Conservation (phyloP, 1,284 basidiomycete species). For the Stygiomarasmius scandens region DNA sequence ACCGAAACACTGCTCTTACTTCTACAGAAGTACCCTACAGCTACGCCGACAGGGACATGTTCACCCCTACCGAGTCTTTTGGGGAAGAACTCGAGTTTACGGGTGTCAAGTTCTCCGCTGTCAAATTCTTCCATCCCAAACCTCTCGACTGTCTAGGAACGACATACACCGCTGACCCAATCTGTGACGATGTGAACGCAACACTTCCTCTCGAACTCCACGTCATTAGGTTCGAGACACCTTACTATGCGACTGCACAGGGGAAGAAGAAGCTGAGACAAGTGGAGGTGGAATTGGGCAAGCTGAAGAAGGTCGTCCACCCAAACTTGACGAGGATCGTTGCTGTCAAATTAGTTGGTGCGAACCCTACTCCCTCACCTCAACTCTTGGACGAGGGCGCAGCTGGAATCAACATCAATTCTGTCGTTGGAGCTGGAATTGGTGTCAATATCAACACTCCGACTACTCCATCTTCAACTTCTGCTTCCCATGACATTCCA, state of each 20-base stretch:
- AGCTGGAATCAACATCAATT: too few species aligned
- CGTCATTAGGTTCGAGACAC: conserved; percentile 62
- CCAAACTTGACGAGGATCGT: conserved; percentile 63
- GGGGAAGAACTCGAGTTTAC: conserved; percentile 55
- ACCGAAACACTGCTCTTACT: too few species aligned
- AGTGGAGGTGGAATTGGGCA: conserved; percentile 64
- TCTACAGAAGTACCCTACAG: too few species aligned
- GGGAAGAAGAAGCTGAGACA: conserved; percentile 70
- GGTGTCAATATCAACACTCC: background rate
- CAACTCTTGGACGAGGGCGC: too few species aligned
- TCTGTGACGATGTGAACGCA: conserved; percentile 61
- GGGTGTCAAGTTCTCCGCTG: conserved; percentile 60
- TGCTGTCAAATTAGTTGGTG: conserved; percentile 62
- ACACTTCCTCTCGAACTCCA: conserved; percentile 67
- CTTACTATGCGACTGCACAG: conserved; percentile 68
- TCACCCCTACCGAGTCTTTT: conserved; percentile 66
- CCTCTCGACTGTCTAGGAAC: conserved; percentile 59
- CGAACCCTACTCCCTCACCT: conserved; percentile 34
- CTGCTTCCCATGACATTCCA: background rate
- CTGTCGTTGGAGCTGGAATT: too few species aligned
- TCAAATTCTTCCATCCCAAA: conserved; percentile 68
- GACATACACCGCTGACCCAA: conserved; percentile 70
- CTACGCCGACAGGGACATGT: conserved; percentile 22
- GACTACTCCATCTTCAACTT: too few species aligned
- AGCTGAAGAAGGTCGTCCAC: conserved; percentile 60